phyloP scores from a whole-genome alignment of 2,329 filamentous ascomycete genomes.

The Sordariomycetes sp. region DNA sequence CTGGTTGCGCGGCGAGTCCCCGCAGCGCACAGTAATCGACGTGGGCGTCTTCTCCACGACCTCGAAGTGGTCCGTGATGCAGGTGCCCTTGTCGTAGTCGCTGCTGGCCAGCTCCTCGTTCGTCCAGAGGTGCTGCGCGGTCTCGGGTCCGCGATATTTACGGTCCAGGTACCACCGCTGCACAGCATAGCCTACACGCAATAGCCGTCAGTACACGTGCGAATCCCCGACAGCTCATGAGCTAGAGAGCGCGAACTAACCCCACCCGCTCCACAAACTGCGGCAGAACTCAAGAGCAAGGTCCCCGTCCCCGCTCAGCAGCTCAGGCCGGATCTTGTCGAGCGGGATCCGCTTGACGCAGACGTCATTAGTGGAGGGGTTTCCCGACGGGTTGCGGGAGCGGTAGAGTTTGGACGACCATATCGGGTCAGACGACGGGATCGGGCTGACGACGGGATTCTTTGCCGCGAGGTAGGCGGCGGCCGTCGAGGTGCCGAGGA shows the following conservation, averaged over 20 bases:
- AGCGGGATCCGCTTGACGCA: constrained; percentile 50
- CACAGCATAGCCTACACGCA: constrained; percentile 34
- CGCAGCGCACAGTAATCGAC: constrained; percentile 50
- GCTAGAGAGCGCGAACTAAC: constrained; percentile 24
- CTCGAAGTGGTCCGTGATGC: constrained; percentile 60
- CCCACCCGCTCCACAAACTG: constrained; percentile 52
- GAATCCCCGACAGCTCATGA: not conserved
- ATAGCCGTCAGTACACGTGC: not conserved
- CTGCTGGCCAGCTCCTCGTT: constrained; percentile 36
- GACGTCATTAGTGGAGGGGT: constrained; percentile 51
- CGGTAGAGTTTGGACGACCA: constrained; percentile 43
- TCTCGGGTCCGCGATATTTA: constrained; percentile 44
- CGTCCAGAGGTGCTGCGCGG: constrained; percentile 46
- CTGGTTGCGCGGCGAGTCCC: constrained; percentile 46
- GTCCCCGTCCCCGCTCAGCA: constrained; percentile 44
- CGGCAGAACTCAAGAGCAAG: constrained; percentile 54
- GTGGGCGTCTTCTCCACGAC: constrained; percentile 50
- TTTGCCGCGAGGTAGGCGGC: constrained; percentile 35
- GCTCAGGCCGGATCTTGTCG: constrained; percentile 47
- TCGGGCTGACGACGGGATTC: constrained; percentile 42
- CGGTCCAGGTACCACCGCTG: constrained; percentile 45
- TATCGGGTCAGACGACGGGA: constrained; percentile 45
- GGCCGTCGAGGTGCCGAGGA: constrained; percentile 33
- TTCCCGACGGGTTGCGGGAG: constrained; percentile 47
- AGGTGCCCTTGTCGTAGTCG: constrained; percentile 50